Conservation (phyloP, 805 yeast genomes). For the Pichia thaimueangensis region DNA sequence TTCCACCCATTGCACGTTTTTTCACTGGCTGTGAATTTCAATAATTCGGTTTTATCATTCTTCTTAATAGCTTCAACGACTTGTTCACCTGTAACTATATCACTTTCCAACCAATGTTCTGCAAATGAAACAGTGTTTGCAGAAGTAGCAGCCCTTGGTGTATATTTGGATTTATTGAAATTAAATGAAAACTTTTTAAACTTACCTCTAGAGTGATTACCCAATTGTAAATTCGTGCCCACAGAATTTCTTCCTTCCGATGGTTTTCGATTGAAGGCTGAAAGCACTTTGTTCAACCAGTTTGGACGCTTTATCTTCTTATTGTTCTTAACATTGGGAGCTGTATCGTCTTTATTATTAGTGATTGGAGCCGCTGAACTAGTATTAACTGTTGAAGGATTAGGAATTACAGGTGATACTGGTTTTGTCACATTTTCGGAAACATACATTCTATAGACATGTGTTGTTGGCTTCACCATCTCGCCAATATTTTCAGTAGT, state of each 20-base stretch:
- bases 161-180: constrained; percentile 5
- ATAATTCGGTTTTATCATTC: not conserved
- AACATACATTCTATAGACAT: not conserved
- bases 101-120: constrained; percentile 14
- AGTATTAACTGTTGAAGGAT: too few relatives aligned
- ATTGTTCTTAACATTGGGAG: too few relatives aligned
- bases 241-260: too few relatives aligned
- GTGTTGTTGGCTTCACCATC: not conserved
- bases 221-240: too few relatives aligned
- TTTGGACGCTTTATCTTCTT: constrained; percentile 12
- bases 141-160: not conserved
- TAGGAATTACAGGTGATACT: not conserved
- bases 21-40: not conserved
- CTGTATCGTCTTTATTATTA: not conserved
- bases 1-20: constrained; percentile 3
- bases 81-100: constrained; percentile 5
- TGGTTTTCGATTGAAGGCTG: constrained; percentile 5
- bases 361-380: not conserved
- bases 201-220: too few relatives aligned
- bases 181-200: constrained; percentile 2
- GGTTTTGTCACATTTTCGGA: not conserved
- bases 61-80: constrained; percentile 5
- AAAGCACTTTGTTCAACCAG: constrained; percentile 20
- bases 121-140: not conserved
- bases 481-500: not conserved